Evolutionary conservation across 306 rosid species (phyloP).

Genomic region (Styphnolobium japonicum): DNA sequence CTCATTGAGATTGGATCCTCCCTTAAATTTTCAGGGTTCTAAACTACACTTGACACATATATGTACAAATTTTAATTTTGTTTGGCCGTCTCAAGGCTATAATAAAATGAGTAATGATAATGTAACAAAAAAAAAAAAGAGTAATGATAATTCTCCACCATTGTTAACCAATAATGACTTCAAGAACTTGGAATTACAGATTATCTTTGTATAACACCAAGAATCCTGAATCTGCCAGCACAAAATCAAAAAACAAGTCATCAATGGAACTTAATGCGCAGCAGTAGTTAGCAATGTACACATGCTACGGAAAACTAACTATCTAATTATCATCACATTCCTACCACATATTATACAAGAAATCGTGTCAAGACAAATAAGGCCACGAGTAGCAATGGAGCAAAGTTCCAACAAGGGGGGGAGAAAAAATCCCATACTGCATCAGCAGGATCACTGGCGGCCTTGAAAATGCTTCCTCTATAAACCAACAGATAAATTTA

Average conservation of each 20-base stretch:
- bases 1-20: neutral
- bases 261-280: constrained; percentile 41
- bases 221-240: constrained; percentile 71
- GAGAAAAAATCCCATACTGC: constrained; percentile 27
- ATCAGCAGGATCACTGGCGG: constrained; percentile 13
- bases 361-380: constrained; percentile 30
- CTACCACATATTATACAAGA: constrained; percentile 68
- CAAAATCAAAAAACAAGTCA: constrained; percentile 37
- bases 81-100: too few species aligned
- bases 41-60: too few species aligned
- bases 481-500: neutral
- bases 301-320: constrained; percentile 45
- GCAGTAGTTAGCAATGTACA: constrained; percentile 77
- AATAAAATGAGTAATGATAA: too few species aligned
- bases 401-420: constrained; percentile 6
- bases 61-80: too few species aligned
- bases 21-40: neutral
- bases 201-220: constrained; percentile 46
- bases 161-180: too few species aligned
- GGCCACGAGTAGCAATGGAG: constrained; percentile 4
- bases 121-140: too few species aligned
- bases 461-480: constrained; percentile 27
- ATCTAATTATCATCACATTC: constrained; percentile 52
- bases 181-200: constrained; percentile 50
- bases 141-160: too few species aligned